Conservation (phyloP, 2,329 filamentous ascomycete species). For the Colletotrichum kahawae region DNA sequence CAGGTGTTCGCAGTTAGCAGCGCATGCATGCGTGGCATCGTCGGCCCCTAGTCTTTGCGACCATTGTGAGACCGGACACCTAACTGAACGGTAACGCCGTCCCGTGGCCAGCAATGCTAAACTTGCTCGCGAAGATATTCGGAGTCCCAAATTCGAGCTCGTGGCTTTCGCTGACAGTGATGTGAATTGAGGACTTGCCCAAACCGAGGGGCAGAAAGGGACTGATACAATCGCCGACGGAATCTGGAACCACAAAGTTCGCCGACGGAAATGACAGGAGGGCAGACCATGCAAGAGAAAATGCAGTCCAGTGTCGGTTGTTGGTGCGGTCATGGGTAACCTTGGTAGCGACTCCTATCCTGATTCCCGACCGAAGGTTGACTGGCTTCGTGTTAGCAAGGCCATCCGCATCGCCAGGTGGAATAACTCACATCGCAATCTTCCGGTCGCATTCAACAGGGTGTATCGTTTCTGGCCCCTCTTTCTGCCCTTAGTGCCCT, state of each 20-base stretch:
- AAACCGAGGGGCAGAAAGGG: constrained; percentile 52
- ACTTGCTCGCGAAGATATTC: constrained; percentile 68
- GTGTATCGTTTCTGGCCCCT: accelerated
- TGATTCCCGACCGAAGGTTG: constrained; percentile 66
- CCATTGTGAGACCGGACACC: constrained; percentile 62
- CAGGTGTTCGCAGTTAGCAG: constrained; percentile 66
- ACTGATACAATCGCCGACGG: constrained; percentile 56
- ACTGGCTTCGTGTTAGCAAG: constrained; percentile 45
- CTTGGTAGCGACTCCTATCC: constrained; percentile 59
- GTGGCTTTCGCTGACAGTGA: constrained; percentile 60
- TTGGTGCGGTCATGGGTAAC: constrained; percentile 53
- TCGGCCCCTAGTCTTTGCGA: constrained; percentile 49
- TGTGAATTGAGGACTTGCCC: constrained; percentile 62
- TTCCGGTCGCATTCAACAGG: constrained; percentile 26
- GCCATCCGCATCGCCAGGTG: neutral
- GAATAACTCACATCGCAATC: constrained; percentile 36
- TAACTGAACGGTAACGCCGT: constrained; percentile 63
- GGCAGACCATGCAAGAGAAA: constrained; percentile 62
- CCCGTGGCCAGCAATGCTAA: constrained; percentile 65
- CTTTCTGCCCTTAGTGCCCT: neutral
- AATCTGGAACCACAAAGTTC: constrained; percentile 32
- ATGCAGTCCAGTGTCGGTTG: constrained; percentile 60
- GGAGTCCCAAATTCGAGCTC: constrained; percentile 70
- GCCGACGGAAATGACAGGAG: constrained; percentile 60
- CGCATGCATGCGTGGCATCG: constrained; percentile 61